Conservation (phyloP, 108 stramenopile genomes). For the Nannochloropsis gaditana region DNA sequence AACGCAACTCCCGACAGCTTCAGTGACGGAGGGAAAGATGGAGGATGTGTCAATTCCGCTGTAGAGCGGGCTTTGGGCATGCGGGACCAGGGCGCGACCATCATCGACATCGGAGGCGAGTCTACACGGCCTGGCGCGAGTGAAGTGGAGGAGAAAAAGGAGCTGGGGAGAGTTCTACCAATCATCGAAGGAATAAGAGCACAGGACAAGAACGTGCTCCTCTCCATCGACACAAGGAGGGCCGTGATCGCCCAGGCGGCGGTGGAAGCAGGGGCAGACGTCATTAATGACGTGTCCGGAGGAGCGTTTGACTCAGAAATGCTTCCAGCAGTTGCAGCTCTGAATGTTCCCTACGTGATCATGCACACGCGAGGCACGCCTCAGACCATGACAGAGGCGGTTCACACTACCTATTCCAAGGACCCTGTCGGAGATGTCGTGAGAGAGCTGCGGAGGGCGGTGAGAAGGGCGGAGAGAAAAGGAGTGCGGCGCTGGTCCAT, state of each 20-base stretch:
- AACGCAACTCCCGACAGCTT: constrained; percentile 96
- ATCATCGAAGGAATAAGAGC: constrained; percentile 69
- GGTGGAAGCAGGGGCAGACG: constrained; percentile 80
- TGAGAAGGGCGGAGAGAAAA: constrained; percentile 60
- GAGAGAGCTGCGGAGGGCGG: constrained; percentile 58
- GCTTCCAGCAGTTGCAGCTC: constrained; percentile 66
- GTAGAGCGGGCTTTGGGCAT: constrained; percentile 68
- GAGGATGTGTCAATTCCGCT: constrained; percentile 51
- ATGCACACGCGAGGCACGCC: constrained; percentile 96
- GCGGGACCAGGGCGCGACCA: constrained; percentile 71
- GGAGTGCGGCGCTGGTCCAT: constrained; percentile 79
- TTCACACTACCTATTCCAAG: constrained; percentile 57
- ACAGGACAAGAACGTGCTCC: constrained; percentile 47
- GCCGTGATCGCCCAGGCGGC: constrained; percentile 75
- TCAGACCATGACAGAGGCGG: constrained; percentile 73
- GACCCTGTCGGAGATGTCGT: constrained; percentile 68
- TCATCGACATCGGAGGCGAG: constrained; percentile 94
- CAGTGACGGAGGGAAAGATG: constrained; percentile 78
- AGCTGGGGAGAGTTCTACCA: constrained; percentile 71
- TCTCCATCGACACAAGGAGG: constrained; percentile 92
- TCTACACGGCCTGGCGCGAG: constrained; percentile 67
- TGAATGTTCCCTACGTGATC: constrained; percentile 73
- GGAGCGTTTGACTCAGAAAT: constrained; percentile 77
- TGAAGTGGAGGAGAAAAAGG: constrained; percentile 62
- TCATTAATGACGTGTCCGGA: constrained; percentile 92